phyloP scores from a whole-genome alignment of 1,139 yeast genomes.

The Candida freyschussii region DNA sequence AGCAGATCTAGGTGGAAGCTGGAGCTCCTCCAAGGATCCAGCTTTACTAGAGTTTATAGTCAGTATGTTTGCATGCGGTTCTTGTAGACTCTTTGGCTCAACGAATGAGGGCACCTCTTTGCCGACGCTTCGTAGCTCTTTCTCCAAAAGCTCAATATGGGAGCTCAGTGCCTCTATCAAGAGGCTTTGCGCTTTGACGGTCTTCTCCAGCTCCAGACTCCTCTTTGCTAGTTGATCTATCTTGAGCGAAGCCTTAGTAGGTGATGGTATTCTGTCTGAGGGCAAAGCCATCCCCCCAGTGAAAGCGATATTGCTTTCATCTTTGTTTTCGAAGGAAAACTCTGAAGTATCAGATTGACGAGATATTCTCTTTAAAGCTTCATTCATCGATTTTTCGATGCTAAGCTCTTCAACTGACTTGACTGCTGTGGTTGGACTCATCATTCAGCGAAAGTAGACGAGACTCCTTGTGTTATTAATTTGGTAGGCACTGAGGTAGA shows the following conservation, averaged over 20 bases:
- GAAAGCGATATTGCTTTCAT: conserved; percentile 7
- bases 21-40: conserved; percentile 8
- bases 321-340: conserved; percentile 21
- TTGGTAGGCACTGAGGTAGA: not conserved
- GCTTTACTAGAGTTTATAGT: not conserved
- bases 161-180: conserved; percentile 9
- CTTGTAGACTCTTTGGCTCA: conserved; percentile 5
- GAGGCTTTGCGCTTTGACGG: conserved; percentile 6
- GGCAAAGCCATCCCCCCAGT: not conserved
- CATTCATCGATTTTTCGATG: no score
- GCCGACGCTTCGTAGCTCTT: conserved; percentile 6
- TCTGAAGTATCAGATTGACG: conserved; percentile 19
- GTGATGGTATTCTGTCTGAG: conserved; percentile 10
- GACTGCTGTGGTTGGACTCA: no score
- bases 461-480: no score
- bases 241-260: conserved; percentile 3
- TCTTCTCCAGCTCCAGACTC: conserved; percentile 8
- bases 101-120: conserved; percentile 9
- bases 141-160: conserved; percentile 9
- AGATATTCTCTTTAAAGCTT: conserved; percentile 12
- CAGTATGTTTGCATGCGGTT: not conserved
- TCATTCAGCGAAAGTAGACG: no score
- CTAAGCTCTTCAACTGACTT: no score
- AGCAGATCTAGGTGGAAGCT: conserved; percentile 22
- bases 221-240: conserved; percentile 5